Conservation (phyloP, 164 flowering plant genomes). For the Houttuynia cordata region DNA sequence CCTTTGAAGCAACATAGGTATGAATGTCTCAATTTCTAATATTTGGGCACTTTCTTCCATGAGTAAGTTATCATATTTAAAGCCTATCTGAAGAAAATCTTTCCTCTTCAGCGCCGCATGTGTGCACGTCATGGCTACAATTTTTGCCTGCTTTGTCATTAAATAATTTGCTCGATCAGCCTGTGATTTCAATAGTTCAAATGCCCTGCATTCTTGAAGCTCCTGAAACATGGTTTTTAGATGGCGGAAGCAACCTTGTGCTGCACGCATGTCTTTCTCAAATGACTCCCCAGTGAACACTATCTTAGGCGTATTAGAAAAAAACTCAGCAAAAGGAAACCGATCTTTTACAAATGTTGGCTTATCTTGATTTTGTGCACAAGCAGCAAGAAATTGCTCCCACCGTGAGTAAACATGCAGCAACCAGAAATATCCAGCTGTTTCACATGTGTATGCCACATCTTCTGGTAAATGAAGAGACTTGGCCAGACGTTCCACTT, state of each 20-base stretch:
- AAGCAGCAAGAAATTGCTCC: slow-evolving; percentile 91
- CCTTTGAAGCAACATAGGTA: slow-evolving; percentile 95
- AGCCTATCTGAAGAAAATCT: slow-evolving; percentile 87
- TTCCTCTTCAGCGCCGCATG: slow-evolving; percentile 97
- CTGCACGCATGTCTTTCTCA: slow-evolving; percentile 87
- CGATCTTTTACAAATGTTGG: slow-evolving; percentile 68
- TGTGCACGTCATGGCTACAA: slow-evolving; percentile 99
- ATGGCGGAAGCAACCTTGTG: slow-evolving; percentile 89
- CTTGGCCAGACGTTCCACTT: slow-evolving; percentile 92
- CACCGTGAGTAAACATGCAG: slow-evolving; percentile 95
- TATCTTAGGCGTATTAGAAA: slow-evolving; percentile 62
- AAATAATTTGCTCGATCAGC: slow-evolving; percentile 94
- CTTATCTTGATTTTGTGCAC: slow-evolving; percentile 55
- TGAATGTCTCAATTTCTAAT: slow-evolving; percentile 93
- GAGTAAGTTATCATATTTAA: slow-evolving; percentile 90
- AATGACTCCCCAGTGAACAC: slow-evolving; percentile 79
- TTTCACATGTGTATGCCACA: slow-evolving; percentile 97
- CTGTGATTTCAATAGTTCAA: slow-evolving; percentile 92
- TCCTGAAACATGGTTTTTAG: slow-evolving; percentile 89
- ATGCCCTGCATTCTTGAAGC: slow-evolving; percentile 96
- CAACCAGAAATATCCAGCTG: slow-evolving; percentile 98
- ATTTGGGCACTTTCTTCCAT: slow-evolving; percentile 99
- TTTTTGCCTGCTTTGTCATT: slow-evolving; percentile 97
- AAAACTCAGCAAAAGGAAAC: slow-evolving; percentile 85
- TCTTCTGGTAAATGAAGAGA: slow-evolving; percentile 92